These are phyloP conservation scores for Cyclotella sp. DNA, from an alignment of 108 stramenopile genomes.

Conservation along the genomic window DNA sequence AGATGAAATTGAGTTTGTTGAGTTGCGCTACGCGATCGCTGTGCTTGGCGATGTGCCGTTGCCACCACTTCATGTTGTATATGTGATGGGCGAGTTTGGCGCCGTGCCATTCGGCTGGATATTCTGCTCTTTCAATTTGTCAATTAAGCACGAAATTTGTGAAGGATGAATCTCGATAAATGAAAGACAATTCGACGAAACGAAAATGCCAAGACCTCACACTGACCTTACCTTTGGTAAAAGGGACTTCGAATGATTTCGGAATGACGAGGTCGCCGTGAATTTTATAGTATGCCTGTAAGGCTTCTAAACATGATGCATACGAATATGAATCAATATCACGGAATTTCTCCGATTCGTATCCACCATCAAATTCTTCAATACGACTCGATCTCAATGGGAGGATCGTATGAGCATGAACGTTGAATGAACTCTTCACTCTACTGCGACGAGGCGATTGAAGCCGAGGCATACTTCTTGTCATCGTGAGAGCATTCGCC, in stretches of 20 bases:
- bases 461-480: background rate
- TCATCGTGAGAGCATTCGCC: background rate
- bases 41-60: conserved; percentile 61
- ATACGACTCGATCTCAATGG: background rate
- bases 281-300: conserved; percentile 56
- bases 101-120: conserved; percentile 75
- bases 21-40: conserved; percentile 68
- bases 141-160: too few relatives aligned
- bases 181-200: background rate
- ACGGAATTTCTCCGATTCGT: background rate
- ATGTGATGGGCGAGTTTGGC: conserved; percentile 64
- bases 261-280: conserved; percentile 73
- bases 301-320: conserved; percentile 55
- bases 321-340: conserved; percentile 53
- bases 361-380: background rate
- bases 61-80: conserved; percentile 89
- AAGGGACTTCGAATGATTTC: conserved; percentile 61
- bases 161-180: background rate
- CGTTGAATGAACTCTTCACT: background rate
- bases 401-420: background rate
- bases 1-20: conserved; percentile 79
- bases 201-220: background rate
- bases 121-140: conserved; percentile 26
- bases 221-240: conserved; percentile 44
- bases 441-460: background rate